Evolutionary conservation across 441 rosid species (phyloP).

Genomic region (Mallotus repandus): DNA sequence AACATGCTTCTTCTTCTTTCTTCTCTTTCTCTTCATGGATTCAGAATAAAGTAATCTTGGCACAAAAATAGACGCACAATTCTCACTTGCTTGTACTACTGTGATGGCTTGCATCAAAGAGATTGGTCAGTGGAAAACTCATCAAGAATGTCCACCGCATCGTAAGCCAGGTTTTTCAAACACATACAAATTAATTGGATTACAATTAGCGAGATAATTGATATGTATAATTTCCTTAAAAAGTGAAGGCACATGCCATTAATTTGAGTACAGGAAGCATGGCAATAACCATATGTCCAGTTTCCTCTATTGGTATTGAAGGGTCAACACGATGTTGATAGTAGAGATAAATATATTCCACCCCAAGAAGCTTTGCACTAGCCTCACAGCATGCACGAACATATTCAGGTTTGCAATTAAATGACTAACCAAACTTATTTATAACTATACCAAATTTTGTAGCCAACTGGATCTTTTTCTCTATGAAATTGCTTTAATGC

Average conservation of each 20-base stretch:
- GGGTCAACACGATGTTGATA: slow-evolving; percentile 35
- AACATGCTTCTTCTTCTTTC: too few relatives aligned
- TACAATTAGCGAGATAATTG: neutral
- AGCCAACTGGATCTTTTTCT: too few relatives aligned
- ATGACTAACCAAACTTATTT: slow-evolving; percentile 13
- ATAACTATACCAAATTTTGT: slow-evolving; percentile 36
- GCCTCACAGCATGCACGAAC: slow-evolving; percentile 23
- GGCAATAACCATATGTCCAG: slow-evolving; percentile 5
- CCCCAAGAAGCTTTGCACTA: slow-evolving; percentile 34
- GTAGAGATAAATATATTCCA: slow-evolving; percentile 40
- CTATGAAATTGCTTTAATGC: slow-evolving; percentile 18
- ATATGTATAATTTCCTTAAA: neutral
- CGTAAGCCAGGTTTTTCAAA: too few relatives aligned
- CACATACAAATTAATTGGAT: neutral
- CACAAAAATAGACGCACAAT: too few relatives aligned
- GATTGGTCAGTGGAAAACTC: too few relatives aligned
- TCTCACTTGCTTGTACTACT: too few relatives aligned
- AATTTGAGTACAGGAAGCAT: neutral
- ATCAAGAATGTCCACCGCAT: too few relatives aligned
- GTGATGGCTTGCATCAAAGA: too few relatives aligned
- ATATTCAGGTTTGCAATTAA: slow-evolving; percentile 3
- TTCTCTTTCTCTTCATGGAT: too few relatives aligned
- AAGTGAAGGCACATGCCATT: neutral
- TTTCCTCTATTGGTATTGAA: slow-evolving; percentile 22
- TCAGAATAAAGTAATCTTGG: too few relatives aligned